Base-by-base conservation (phyloP, 2,329 filamentous ascomycete species). In the Cercospora nicotianae region DNA sequence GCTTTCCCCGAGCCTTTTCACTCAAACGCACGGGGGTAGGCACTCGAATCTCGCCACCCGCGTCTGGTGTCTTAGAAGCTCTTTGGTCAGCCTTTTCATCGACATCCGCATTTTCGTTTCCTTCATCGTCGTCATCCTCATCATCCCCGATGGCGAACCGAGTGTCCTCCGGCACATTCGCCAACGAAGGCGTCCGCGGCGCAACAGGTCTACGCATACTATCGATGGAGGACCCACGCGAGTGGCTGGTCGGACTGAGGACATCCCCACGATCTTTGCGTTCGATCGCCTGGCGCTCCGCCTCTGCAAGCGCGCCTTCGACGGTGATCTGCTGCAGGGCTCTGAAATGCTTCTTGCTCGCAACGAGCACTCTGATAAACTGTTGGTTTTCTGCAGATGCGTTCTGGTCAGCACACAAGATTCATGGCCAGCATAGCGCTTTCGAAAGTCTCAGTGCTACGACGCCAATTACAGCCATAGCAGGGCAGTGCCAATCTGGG, bases 1-100 rank as follows among this genome's bases (percentile, higher is more conserved):
- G 93, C 80, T 99, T 99, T 7, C 95, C 95, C 60, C 95, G 86
- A 16, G 95, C 95, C 79, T 98, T 99, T 80, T 98, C 95, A 20
- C 94, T 97, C 92, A 98, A 97, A 64, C 93, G 13, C 36, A 61
- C 31, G 36, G 62, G 62, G 23, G 10, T 23, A 18, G 36, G 26
- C 1, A 30, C 53, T 30, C 6, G 53, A n/a, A 16, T 20, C 2
- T 51, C 45, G 18, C 45, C 45, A 51, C 45, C 20, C 2, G 18
- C 45, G 2, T 23, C 20, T 23, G 45, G 2, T 58, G 12, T 4
- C 1, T 7, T 18, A n/a, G 30, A 30, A 3, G 12, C 53, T 9
- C 13, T 33, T 58, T 28, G 45, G 5, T 23, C 16, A 12, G 16
- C 28, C 16, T 55, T 63, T 16, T 63, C 45, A 26, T 55, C 48